Evolutionary conservation across 75 land plant genomes (phyloP).

Genomic region (Pseudotsuga menziesii): DNA sequence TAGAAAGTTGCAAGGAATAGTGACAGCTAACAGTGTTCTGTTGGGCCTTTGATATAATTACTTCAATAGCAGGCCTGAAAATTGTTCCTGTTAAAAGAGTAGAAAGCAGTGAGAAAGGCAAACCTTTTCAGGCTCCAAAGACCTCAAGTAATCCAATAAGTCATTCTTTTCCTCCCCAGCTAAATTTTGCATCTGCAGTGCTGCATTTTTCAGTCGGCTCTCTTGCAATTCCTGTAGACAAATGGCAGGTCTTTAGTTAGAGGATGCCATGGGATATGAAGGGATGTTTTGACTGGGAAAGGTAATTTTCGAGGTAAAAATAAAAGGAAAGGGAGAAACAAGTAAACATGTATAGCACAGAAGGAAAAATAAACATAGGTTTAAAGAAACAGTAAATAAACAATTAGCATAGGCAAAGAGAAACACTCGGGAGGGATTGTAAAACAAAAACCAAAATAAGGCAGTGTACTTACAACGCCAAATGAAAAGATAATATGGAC

Average conservation of each 20-base stretch:
- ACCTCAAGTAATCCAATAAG: slow-evolving; percentile 77
- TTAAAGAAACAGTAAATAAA: background rate
- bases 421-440: background rate
- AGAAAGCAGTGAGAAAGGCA: background rate
- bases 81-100: no score
- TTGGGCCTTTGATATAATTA: no score
- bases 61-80: no score
- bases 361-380: background rate
- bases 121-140: slow-evolving; percentile 90
- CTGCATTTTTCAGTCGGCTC: slow-evolving; percentile 64
- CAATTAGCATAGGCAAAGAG: background rate
- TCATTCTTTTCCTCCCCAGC: slow-evolving; percentile 91
- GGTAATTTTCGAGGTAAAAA: no score
- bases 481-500: background rate
- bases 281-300: background rate
- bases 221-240: slow-evolving; percentile 69
- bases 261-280: background rate
- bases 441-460: background rate
- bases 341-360: background rate
- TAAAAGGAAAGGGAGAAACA: background rate
- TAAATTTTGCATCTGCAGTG: slow-evolving; percentile 82
- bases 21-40: no score
- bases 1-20: no score
- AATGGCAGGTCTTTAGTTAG: background rate
- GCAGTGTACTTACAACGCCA: background rate